Percentiles rank a stretch among this genome's conserved stretches.
These are phyloP conservation scores for Prunus davidiana DNA, from an alignment of 306 rosid species.

Conservation along the genomic window DNA sequence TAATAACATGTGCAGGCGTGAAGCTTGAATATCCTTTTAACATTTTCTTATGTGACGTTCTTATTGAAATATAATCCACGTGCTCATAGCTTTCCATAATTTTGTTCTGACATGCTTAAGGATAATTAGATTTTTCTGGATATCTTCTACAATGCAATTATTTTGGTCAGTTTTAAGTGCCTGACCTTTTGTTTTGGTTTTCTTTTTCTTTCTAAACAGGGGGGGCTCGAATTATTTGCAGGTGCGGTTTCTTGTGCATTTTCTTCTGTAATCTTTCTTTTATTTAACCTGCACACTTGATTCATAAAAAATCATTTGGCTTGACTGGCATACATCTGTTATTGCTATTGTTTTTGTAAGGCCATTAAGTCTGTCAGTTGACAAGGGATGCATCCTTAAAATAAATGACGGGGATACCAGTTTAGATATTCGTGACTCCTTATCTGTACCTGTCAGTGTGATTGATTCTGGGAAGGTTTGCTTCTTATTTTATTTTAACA, in stretches of 20 bases:
- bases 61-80: not conserved
- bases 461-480: constrained; percentile 56
- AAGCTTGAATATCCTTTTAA: not conserved
- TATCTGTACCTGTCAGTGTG: constrained; percentile 49
- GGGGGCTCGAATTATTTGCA: constrained; percentile 53
- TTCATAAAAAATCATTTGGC: not conserved
- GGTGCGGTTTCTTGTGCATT: constrained; percentile 31
- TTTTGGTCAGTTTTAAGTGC: not conserved
- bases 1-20: not conserved
- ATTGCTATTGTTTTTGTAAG: constrained; percentile 26
- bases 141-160: not conserved
- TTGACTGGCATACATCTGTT: not conserved
- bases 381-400: constrained; percentile 39
- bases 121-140: not conserved
- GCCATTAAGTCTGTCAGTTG: constrained; percentile 39
- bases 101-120: not conserved
- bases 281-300: not conserved
- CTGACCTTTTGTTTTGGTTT: constrained; percentile 3
- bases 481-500: not conserved
- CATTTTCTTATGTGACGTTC: not conserved
- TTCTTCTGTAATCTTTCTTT: not conserved
- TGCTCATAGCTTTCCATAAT: not conserved
- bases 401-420: constrained; percentile 24
- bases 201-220: constrained; percentile 36
- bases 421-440: constrained; percentile 39